These are phyloP conservation scores for Paraphoma chrysanthemicola DNA, from an alignment of 2,329 filamentous ascomycete species.

Conservation along the genomic window DNA sequence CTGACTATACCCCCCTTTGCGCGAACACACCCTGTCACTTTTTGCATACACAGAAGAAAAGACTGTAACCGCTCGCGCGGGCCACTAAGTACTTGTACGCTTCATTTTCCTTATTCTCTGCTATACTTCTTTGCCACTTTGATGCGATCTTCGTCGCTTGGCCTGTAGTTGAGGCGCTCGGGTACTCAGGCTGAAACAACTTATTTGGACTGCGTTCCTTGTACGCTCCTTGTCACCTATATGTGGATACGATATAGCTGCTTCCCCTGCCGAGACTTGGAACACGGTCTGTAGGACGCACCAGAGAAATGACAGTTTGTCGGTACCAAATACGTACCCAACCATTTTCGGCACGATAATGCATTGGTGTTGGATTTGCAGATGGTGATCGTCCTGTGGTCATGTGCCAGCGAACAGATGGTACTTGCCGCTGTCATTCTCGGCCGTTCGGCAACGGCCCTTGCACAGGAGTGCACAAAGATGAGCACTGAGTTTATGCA, in stretches of 20 bases:
- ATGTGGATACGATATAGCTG: slow-evolving; percentile 25
- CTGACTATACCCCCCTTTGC: slow-evolving; percentile 41
- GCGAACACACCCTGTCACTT: slow-evolving; percentile 21
- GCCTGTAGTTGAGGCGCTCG: slow-evolving; percentile 5
- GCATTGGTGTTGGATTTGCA: neutral
- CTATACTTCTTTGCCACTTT: neutral
- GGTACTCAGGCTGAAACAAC: slow-evolving; percentile 18
- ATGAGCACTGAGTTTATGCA: slow-evolving; percentile 1
- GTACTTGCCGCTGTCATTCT: slow-evolving; percentile 19
- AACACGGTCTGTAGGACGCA: slow-evolving; percentile 7
- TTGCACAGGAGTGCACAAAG: slow-evolving; percentile 7
- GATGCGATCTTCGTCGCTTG: slow-evolving; percentile 7
- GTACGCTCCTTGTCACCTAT: slow-evolving; percentile 21
- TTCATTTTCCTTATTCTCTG: slow-evolving; percentile 12
- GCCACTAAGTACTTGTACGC: slow-evolving; percentile 40
- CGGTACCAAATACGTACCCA: slow-evolving; percentile 4
- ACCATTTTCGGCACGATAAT: slow-evolving; percentile 3
- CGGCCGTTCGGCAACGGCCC: neutral
- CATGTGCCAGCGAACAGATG: slow-evolving; percentile 20
- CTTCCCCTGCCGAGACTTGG: slow-evolving; percentile 17
- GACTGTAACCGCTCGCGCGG: slow-evolving; percentile 53
- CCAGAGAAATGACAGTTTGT: slow-evolving; percentile 15
- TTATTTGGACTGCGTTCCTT: slow-evolving; percentile 18
- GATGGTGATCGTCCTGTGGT: slow-evolving; percentile 3
- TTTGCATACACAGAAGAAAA: slow-evolving; percentile 37